Evolutionary conservation across 1,139 yeast genomes (phyloP).

Genomic region (Debaryomyces coudertii): DNA sequence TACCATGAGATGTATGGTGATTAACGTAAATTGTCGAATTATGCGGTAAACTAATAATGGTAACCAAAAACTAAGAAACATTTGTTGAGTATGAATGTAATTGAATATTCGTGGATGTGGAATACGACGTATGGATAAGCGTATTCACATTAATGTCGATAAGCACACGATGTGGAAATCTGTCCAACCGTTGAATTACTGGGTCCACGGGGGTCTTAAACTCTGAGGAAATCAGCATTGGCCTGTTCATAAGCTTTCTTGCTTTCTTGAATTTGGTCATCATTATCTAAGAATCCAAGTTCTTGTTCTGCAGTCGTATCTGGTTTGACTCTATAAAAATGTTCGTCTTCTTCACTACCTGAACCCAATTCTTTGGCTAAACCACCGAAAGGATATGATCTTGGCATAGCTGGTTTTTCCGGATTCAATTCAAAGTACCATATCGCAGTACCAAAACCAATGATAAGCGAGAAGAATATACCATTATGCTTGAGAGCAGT

Average conservation of each 20-base stretch:
- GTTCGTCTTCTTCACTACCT: slow-evolving; percentile 49
- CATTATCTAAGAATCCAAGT: slow-evolving; percentile 41
- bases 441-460: slow-evolving; percentile 56
- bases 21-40: not conserved
- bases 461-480: slow-evolving; percentile 58
- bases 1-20: not conserved
- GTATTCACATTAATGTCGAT: not conserved
- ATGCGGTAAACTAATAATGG: slow-evolving; percentile 2
- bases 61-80: not conserved
- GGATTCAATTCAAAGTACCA: slow-evolving; percentile 66
- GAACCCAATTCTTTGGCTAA: slow-evolving; percentile 76
- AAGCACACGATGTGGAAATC: not conserved
- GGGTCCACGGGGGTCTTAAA: slow-evolving; percentile 17
- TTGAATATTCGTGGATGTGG: slow-evolving; percentile 1
- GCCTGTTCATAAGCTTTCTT: slow-evolving; percentile 38
- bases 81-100: not conserved
- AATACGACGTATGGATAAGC: not conserved
- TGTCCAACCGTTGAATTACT: not conserved
- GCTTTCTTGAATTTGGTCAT: slow-evolving; percentile 32
- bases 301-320: slow-evolving; percentile 45
- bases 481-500: slow-evolving; percentile 60
- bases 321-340: slow-evolving; percentile 47
- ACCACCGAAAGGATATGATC: slow-evolving; percentile 77
- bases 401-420: slow-evolving; percentile 75
- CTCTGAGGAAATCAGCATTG: slow-evolving; percentile 42